These are phyloP conservation scores for Plenodomus tracheiphilus DNA, from an alignment of 2,329 filamentous ascomycete genomes.

Conservation along the genomic window DNA sequence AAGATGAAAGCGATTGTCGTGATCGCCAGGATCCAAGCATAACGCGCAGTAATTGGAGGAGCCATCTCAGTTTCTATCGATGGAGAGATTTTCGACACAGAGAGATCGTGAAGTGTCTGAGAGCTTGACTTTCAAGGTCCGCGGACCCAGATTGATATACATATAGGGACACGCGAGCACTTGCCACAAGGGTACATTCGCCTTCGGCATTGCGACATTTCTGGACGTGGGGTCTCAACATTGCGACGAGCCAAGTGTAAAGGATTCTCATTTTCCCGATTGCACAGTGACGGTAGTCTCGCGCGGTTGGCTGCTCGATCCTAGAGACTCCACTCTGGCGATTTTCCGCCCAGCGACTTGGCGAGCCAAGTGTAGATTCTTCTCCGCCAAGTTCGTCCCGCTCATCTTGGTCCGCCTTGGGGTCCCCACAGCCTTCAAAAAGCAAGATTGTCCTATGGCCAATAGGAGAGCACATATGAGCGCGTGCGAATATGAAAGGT, in stretches of 20 bases:
- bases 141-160: conserved; percentile 5
- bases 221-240: background rate
- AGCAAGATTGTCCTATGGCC: conserved; percentile 7
- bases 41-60: conserved; percentile 30
- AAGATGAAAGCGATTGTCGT: conserved; percentile 44
- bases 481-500: conserved; percentile 3
- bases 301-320: conserved; percentile 7
- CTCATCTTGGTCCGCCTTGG: conserved; percentile 15
- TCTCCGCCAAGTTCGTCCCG: conserved; percentile 16
- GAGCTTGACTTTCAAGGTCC: background rate
- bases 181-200: conserved; percentile 10
- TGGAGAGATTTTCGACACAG: background rate
- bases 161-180: conserved; percentile 12
- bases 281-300: background rate
- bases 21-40: conserved; percentile 49
- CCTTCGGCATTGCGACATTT: conserved; percentile 1
- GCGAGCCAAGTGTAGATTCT: conserved; percentile 7
- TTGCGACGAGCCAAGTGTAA: conserved; percentile 11
- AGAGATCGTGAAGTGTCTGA: background rate
- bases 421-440: conserved; percentile 5
- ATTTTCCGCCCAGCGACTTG: conserved; percentile 11
- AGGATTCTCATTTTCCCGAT: conserved; percentile 5
- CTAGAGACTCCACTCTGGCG: conserved; percentile 1
- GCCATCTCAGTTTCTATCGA: conserved; percentile 15
- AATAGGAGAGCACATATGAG: background rate